These are phyloP conservation scores for Zoysia japonica DNA, from an alignment of 176 grass and related monocot genomes.

Conservation along the genomic window DNA sequence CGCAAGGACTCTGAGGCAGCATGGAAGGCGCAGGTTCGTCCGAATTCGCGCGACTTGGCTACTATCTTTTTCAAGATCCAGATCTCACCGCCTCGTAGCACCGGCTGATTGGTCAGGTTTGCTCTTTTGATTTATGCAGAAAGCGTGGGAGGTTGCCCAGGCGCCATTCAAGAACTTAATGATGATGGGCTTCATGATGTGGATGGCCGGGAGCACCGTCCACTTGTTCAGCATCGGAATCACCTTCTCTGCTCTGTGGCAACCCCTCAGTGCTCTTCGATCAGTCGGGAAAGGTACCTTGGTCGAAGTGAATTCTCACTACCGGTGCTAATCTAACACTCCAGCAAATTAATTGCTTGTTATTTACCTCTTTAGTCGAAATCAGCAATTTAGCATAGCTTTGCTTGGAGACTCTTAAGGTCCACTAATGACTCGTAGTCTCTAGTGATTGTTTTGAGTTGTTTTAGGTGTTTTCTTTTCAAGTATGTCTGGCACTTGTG, in stretches of 20 bases:
- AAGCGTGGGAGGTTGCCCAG: conserved; percentile 99
- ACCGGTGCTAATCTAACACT: neutral
- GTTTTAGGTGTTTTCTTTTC: too few species aligned
- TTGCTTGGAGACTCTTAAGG: too few species aligned
- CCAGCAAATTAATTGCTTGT: neutral
- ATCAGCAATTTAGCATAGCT: neutral
- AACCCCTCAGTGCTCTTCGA: conserved; percentile 73
- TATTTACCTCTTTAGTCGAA: neutral
- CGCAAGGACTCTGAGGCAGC: conserved; percentile 80
- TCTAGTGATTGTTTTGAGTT: too few species aligned
- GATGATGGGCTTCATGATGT: conserved; percentile 99
- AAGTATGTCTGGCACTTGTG: neutral
- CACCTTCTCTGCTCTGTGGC: conserved; percentile 93
- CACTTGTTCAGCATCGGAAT: conserved; percentile 99
- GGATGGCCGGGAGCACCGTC: conserved; percentile 96
- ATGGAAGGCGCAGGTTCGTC: conserved; percentile 82
- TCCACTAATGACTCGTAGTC: too few species aligned
- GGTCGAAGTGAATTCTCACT: neutral
- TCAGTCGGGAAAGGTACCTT: conserved; percentile 82
- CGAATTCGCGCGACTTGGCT: neutral
- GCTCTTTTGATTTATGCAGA: conserved; percentile 50
- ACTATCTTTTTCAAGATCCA: neutral
- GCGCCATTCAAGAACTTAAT: conserved; percentile 94
- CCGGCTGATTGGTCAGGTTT: neutral
- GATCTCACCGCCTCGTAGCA: conserved; percentile 6